A percentile compares a stretch with the other conserved stretches of the same genome.
These are phyloP conservation scores for Aspergillus sp. DNA, from an alignment of 2,329 filamentous ascomycete genomes.

Conservation along the genomic window DNA sequence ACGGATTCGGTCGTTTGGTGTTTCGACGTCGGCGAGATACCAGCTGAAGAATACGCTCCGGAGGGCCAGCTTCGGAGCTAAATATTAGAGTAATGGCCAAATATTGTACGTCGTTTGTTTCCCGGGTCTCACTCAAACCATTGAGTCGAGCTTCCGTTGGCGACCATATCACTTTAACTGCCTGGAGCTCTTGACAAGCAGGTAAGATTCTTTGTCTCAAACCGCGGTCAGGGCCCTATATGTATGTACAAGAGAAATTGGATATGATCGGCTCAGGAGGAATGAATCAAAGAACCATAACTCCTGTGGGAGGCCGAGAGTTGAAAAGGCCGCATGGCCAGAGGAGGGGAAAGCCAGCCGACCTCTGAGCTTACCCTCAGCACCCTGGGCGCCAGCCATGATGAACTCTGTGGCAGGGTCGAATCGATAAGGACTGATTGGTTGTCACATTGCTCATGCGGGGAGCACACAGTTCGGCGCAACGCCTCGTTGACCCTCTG, in stretches of 20 bases:
- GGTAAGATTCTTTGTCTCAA: neutral
- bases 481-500: neutral
- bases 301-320: conserved; percentile 1
- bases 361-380: conserved; percentile 8
- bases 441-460: conserved; percentile 14
- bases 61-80: conserved; percentile 4
- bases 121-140: conserved; percentile 2
- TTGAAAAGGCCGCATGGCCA: conserved; percentile 3
- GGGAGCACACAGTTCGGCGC: conserved; percentile 2
- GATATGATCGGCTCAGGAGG: conserved; percentile 9
- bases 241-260: neutral
- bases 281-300: conserved; percentile 1
- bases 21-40: neutral
- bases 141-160: conserved; percentile 3
- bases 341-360: conserved; percentile 9
- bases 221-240: neutral
- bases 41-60: neutral
- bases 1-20: neutral
- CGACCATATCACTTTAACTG: neutral
- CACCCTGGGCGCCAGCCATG: conserved; percentile 6
- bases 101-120: neutral
- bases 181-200: neutral
- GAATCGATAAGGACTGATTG: conserved; percentile 3
- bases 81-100: neutral
- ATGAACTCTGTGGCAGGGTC: neutral